phyloP scores from a whole-genome alignment of 805 yeast genomes.

The Candida silvicultrix region DNA sequence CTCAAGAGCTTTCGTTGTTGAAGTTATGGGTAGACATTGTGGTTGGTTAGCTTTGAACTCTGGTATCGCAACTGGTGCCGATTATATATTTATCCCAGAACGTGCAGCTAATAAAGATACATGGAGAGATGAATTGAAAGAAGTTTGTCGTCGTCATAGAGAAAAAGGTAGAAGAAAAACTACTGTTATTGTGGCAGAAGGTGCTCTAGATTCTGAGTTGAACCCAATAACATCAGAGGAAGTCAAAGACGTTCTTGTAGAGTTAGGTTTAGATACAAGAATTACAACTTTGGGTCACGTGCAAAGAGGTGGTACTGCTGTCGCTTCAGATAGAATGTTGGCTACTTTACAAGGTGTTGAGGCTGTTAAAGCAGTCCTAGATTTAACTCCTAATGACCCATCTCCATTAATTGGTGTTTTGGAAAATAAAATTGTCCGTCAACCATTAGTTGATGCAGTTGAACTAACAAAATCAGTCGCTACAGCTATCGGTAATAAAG shows the following conservation, averaged over 20 bases:
- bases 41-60: slow-evolving; percentile 99
- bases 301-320: slow-evolving; percentile 98
- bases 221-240: slow-evolving; percentile 74
- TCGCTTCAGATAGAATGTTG: slow-evolving; percentile 84
- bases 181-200: slow-evolving; percentile 96
- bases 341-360: slow-evolving; percentile 98
- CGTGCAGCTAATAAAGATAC: slow-evolving; percentile 68
- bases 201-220: slow-evolving; percentile 82
- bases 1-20: slow-evolving; percentile 95
- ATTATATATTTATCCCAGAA: slow-evolving; percentile 91
- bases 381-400: slow-evolving; percentile 83
- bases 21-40: slow-evolving; percentile 99
- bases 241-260: slow-evolving; percentile 78
- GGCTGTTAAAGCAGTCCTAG: slow-evolving; percentile 90
- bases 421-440: slow-evolving; percentile 82
- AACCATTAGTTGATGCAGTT: slow-evolving; percentile 87
- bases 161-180: slow-evolving; percentile 87
- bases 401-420: slow-evolving; percentile 90
- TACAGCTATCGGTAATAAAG: slow-evolving; percentile 68
- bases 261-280: slow-evolving; percentile 87
- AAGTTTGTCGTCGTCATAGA: slow-evolving; percentile 74
- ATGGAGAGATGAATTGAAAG: slow-evolving; percentile 79
- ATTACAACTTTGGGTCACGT: slow-evolving; percentile 96
- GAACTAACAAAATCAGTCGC: slow-evolving; percentile 86
- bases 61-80: slow-evolving; percentile 95